Base-by-base conservation (phyloP, 73 alveolate species). In the Tetrahymena borealis region DNA sequence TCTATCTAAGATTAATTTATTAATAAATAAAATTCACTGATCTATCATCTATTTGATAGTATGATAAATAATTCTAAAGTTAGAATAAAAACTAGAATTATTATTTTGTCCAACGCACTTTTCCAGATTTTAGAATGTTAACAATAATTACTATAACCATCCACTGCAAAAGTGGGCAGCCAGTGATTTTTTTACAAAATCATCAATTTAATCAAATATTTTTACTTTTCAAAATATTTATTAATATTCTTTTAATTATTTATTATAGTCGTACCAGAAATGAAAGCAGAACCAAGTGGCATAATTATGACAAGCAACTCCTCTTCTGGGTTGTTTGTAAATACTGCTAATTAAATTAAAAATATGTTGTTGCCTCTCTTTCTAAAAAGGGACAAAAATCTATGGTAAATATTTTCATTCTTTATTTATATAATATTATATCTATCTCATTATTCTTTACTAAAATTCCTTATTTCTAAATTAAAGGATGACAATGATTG, bases 231-330 rank as follows among this genome's bases (percentile, higher is more conserved):
- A 24, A 24, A 18, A 60, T 60, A 32, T 60, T 60, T 24, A 13
- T 18, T 60, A 60, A 60, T 24, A 24, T 60, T 60, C 85, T 60
- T 20, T n/a, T 2, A n/a, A n/a, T 60, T 28, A 41, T 24, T 60
- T 15, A 24, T 3, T 24, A 60, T n/a, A 60, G 85, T 35, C 85
- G 85, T 28, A 60, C 85, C n/a, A 60, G 85, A 60, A 60, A 60
- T 18, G 85, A 60, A 60, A 60, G 85, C 85, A 60, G 85, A 60
- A 60, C 85, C 13, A 60, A 60, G 35, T 60, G 85, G 85, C 85
- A 60, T 35, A 60, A 60, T 60, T 60, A 60, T n/a, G 85, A 60
- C 85, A 60, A 60, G 85, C 85, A 60, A 60, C 85, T 60, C 85
- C 85, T 60, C 28, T 60, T 60, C 85, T 60, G 85, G 85, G 85